These are phyloP conservation scores for Lichenothelia convexa DNA, from an alignment of 495 filamentous ascomycete species.

Conservation along the genomic window DNA sequence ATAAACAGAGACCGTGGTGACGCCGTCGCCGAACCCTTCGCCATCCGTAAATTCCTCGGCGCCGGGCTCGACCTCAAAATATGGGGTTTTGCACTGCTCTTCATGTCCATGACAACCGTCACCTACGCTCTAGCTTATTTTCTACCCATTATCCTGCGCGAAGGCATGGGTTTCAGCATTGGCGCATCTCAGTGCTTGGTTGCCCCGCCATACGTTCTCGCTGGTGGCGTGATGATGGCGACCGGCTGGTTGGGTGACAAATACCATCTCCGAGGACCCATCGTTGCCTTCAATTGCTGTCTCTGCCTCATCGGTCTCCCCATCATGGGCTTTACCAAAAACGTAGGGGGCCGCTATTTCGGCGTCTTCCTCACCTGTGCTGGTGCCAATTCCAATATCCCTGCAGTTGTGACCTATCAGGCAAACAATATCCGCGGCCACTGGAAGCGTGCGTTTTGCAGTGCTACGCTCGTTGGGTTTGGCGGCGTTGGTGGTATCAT, in stretches of 20 bases:
- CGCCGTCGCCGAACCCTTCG: conserved; percentile 16
- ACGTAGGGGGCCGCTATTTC: conserved; percentile 36
- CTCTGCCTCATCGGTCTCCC: conserved; percentile 30
- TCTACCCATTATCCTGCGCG: conserved; percentile 41
- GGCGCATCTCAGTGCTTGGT: conserved; percentile 41
- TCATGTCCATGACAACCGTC: conserved; percentile 39
- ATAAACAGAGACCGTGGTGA: conserved; percentile 23
- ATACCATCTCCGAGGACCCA: conserved; percentile 35
- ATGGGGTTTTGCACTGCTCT: conserved; percentile 37
- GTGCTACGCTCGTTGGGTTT: conserved; percentile 20
- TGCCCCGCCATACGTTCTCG: conserved; percentile 43
- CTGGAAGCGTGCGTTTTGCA: conserved; percentile 31
- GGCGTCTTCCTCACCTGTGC: conserved; percentile 45
- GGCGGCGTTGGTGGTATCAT: conserved; percentile 44
- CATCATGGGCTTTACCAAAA: conserved; percentile 33
- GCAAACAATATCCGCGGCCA: conserved; percentile 49
- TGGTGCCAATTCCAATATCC: conserved; percentile 43
- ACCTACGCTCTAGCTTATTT: conserved; percentile 51
- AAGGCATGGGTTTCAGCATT: conserved; percentile 38
- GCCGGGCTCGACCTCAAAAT: conserved; percentile 21
- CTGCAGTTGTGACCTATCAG: conserved; percentile 39
- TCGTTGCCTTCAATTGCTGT: conserved; percentile 35
- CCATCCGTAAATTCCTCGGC: conserved; percentile 16
- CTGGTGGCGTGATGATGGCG: conserved; percentile 38
- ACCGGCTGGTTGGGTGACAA: conserved; percentile 36